phyloP scores from a whole-genome alignment of 441 rosid species.

The Erodium trifolium region DNA sequence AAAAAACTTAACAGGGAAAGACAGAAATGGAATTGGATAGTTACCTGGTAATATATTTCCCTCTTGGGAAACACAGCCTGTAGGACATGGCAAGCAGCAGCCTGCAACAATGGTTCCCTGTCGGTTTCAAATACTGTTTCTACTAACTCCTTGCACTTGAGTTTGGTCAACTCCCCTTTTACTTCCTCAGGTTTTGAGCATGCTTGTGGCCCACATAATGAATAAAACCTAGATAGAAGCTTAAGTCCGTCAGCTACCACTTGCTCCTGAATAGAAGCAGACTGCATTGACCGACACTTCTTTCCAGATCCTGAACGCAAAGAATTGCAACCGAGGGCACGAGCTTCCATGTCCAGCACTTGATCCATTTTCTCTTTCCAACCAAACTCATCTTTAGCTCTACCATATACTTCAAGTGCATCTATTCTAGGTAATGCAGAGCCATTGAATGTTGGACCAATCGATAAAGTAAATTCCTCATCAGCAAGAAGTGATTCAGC shows the following conservation, averaged over 20 bases:
- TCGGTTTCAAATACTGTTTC: constrained; percentile 90
- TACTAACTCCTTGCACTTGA: constrained; percentile 78
- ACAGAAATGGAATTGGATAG: constrained; percentile 9
- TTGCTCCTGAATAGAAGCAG: constrained; percentile 84
- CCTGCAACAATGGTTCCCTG: constrained; percentile 82
- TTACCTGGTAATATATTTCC: constrained; percentile 86
- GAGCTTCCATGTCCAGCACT: constrained; percentile 94
- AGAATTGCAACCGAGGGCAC: constrained; percentile 79
- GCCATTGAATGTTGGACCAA: constrained; percentile 87
- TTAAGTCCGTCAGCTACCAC: constrained; percentile 92
- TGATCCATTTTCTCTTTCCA: constrained; percentile 99
- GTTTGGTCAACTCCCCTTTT: constrained; percentile 44
- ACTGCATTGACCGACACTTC: constrained; percentile 58
- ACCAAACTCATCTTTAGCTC: constrained; percentile 99
- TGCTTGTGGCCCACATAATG: constrained; percentile 47
- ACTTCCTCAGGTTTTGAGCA: constrained; percentile 36
- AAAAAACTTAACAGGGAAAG: constrained; percentile 7
- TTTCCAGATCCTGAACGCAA: constrained; percentile 61
- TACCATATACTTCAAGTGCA: constrained; percentile 95
- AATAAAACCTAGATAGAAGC: constrained; percentile 72
- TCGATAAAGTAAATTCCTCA: constrained; percentile 83
- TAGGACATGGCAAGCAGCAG: constrained; percentile 87
- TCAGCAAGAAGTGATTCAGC: constrained; percentile 99
- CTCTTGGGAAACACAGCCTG: constrained; percentile 81
- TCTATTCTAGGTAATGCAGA: constrained; percentile 87